These are phyloP conservation scores for Fagopyrum homotropicum DNA, from an alignment of 148 eudicot genomes.

Conservation along the genomic window DNA sequence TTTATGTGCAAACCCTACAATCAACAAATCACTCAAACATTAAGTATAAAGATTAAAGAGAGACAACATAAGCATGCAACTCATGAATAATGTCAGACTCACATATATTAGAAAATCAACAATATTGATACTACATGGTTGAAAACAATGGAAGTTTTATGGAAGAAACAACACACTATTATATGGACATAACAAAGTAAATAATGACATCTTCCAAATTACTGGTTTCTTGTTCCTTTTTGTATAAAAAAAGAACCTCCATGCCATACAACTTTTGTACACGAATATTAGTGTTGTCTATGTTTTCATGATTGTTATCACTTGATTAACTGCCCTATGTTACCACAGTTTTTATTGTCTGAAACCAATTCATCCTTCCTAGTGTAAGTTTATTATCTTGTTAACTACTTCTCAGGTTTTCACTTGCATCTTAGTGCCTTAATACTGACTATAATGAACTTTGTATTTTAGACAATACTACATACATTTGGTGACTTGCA, in stretches of 20 bases:
- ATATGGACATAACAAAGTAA: too few species aligned
- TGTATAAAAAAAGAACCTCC: background rate
- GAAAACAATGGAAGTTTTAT: background rate
- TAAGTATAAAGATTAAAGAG: background rate
- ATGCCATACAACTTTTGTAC: background rate
- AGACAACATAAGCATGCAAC: background rate
- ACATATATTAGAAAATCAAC: slow-evolving; percentile 66
- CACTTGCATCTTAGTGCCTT: too few species aligned
- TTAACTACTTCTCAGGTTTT: too few species aligned
- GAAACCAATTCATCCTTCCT: too few species aligned
- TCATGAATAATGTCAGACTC: slow-evolving; percentile 19
- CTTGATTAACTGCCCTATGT: background rate
- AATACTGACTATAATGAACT: too few species aligned
- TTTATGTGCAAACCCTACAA: slow-evolving; percentile 57
- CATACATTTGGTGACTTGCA: too few species aligned
- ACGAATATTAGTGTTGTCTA: background rate
- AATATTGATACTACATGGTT: slow-evolving; percentile 45
- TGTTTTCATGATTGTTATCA: background rate
- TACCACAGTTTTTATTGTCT: background rate
- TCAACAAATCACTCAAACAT: slow-evolving; percentile 8
- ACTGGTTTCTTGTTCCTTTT: background rate
- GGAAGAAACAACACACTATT: too few species aligned
- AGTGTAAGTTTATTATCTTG: background rate
- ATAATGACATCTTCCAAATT: slow-evolving; percentile 11
- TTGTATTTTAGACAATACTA: too few species aligned